These are phyloP conservation scores for Imleria badia DNA, from an alignment of 768 basidiomycete species.

Conservation along the genomic window DNA sequence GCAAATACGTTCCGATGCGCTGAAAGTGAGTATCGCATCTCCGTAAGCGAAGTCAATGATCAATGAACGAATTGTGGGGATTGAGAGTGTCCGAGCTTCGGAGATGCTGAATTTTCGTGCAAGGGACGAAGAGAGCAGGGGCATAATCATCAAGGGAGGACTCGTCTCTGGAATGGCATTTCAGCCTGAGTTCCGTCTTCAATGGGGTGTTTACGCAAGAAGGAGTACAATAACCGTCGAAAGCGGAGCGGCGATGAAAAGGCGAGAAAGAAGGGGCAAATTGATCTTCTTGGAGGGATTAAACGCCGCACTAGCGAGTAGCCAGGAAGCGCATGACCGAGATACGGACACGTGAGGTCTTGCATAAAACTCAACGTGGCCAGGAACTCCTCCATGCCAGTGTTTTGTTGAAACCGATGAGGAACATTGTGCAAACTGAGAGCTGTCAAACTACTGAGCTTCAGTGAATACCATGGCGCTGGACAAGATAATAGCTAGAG, in stretches of 20 bases:
- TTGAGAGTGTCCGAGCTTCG: background rate
- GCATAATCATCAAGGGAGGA: background rate
- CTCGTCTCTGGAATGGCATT: background rate
- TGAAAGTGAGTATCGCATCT: background rate
- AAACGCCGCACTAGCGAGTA: background rate
- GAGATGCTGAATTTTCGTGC: background rate
- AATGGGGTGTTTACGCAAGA: constrained; percentile 4
- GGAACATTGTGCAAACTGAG: constrained; percentile 32
- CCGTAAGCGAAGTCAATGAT: too few species aligned
- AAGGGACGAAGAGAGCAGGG: background rate
- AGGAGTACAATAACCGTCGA: constrained; percentile 4
- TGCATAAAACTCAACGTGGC: constrained; percentile 35
- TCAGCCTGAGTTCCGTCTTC: background rate
- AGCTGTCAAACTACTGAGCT: constrained; percentile 29
- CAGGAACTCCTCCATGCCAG: constrained; percentile 31
- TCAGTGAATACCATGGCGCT: background rate
- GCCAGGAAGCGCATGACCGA: constrained; percentile 31
- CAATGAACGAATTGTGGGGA: background rate
- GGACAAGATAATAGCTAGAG: background rate
- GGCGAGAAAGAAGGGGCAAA: background rate
- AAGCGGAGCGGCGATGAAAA: constrained; percentile 3
- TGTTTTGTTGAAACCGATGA: constrained; percentile 21
- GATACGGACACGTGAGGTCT: constrained; percentile 30
- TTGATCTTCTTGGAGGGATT: background rate
- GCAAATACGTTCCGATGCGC: background rate